phyloP scores from a whole-genome alignment of 768 basidiomycete genomes.

The Boletus fagicola region DNA sequence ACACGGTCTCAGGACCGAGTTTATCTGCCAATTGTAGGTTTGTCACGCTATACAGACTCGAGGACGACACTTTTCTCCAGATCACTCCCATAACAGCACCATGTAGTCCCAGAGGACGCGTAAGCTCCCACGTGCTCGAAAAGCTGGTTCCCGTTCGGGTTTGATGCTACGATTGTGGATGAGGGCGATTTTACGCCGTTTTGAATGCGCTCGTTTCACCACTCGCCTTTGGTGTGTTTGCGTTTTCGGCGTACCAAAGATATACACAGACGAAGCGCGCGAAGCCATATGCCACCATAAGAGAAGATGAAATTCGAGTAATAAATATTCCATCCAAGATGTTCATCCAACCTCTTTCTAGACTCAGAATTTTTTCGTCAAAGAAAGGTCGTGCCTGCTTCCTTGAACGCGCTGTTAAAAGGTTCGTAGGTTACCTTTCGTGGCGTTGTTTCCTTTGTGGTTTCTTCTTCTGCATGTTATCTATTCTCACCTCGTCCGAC shows the following conservation, averaged over 20 bases:
- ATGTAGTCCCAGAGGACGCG: conserved; percentile 37
- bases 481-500: neutral
- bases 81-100: conserved; percentile 28
- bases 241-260: conserved; percentile 15
- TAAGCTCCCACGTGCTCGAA: conserved; percentile 42
- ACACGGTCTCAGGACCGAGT: too few species aligned
- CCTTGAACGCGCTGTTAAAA: too few species aligned
- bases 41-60: conserved; percentile 7
- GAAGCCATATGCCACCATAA: conserved; percentile 1
- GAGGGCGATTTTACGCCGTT: neutral
- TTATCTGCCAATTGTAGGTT: conserved; percentile 79
- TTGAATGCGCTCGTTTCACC: conserved; percentile 6
- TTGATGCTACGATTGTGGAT: neutral
- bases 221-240: conserved; percentile 14
- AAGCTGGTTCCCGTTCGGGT: conserved; percentile 26
- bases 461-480: neutral
- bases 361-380: too few species aligned
- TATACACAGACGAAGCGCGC: conserved; percentile 5
- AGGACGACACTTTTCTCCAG: too few species aligned
- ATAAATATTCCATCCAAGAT: neutral
- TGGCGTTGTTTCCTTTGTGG: neutral
- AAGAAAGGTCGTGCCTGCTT: too few species aligned
- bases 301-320: conserved; percentile 13
- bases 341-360: too few species aligned
- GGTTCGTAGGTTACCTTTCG: too few species aligned